A percentile compares a stretch with the other conserved stretches of the same genome.
These are phyloP conservation scores for Chenopodium formosanum DNA, from an alignment of 148 eudicot species.

Conservation along the genomic window DNA sequence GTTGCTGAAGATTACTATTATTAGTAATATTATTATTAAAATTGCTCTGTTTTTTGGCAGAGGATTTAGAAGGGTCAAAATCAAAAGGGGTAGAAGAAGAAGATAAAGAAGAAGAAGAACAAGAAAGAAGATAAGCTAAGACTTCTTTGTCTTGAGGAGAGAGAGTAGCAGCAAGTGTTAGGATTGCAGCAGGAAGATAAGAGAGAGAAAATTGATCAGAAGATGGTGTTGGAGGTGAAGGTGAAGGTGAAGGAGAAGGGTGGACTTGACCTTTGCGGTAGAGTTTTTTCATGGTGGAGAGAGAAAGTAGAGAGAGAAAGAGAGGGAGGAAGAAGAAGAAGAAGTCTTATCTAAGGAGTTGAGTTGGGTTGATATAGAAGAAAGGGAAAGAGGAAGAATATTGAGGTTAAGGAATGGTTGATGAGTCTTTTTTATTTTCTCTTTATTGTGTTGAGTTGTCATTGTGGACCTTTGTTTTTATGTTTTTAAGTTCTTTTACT, in stretches of 20 bases:
- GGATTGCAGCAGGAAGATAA: conserved; percentile 60
- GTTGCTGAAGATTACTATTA: conserved; percentile 22
- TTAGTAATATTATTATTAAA: background rate
- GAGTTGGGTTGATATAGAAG: conserved; percentile 18
- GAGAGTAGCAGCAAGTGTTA: conserved; percentile 58
- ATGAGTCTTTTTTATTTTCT: background rate
- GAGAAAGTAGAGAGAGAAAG: background rate
- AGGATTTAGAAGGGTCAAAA: conserved; percentile 12
- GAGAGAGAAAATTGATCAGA: conserved; percentile 46
- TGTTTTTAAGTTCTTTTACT: background rate
- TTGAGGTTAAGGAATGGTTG: conserved; percentile 17
- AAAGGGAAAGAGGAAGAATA: background rate
- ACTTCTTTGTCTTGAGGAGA: conserved; percentile 60
- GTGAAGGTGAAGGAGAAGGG: conserved; percentile 54
- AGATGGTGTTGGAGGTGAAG: conserved; percentile 16
- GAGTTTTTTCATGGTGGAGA: conserved; percentile 61
- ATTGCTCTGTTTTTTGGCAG: conserved; percentile 9
- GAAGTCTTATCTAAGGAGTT: conserved; percentile 31
- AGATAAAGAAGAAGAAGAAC: conserved; percentile 28
- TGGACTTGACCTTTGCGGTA: conserved; percentile 62
- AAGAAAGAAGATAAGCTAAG: conserved; percentile 73
- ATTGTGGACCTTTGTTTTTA: conserved; percentile 13
- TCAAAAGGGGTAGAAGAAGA: conserved; percentile 14
- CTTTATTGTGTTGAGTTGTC: conserved; percentile 8
- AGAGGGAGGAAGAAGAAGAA: conserved; percentile 11